Evolutionary conservation across 257 asterid species (phyloP).

Genomic region (Primulina eburnea): DNA sequence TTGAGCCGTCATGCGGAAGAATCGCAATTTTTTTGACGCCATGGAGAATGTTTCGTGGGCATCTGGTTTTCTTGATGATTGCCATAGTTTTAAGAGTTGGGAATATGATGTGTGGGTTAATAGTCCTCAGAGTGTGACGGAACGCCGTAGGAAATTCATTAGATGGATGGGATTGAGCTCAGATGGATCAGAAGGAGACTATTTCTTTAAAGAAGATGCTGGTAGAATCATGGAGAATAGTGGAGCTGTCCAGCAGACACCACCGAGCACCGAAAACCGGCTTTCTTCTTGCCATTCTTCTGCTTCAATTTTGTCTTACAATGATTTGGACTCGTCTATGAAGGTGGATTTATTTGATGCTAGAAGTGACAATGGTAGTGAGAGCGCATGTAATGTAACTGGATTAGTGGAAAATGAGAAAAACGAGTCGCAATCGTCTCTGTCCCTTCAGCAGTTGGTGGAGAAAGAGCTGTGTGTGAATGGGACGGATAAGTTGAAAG

Average conservation of each 20-base stretch:
- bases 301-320: conserved; percentile 40
- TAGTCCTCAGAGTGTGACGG: conserved; percentile 65
- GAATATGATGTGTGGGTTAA: conserved; percentile 64
- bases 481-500: conserved; percentile 40
- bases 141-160: conserved; percentile 62
- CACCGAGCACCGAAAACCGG: conserved; percentile 36
- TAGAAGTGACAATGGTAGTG: conserved; percentile 29
- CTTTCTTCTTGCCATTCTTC: conserved; percentile 45
- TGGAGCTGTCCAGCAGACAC: conserved; percentile 50
- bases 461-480: conserved; percentile 31
- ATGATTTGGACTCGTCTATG: conserved; percentile 31
- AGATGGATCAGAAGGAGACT: conserved; percentile 28
- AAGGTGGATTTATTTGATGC: conserved; percentile 30
- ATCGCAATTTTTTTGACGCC: conserved; percentile 64
- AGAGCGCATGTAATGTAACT: conserved; percentile 24
- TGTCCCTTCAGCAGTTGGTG: conserved; percentile 25
- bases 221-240: conserved; percentile 17
- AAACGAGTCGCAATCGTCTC: conserved; percentile 22
- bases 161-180: conserved; percentile 50
- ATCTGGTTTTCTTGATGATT: conserved; percentile 32
- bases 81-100: conserved; percentile 29
- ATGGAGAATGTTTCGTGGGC: conserved; percentile 49
- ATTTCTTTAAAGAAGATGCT: neutral
- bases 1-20: conserved; percentile 45
- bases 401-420: conserved; percentile 30